phyloP scores from a whole-genome alignment of 768 basidiomycete species.

The Grammothele lineata region DNA sequence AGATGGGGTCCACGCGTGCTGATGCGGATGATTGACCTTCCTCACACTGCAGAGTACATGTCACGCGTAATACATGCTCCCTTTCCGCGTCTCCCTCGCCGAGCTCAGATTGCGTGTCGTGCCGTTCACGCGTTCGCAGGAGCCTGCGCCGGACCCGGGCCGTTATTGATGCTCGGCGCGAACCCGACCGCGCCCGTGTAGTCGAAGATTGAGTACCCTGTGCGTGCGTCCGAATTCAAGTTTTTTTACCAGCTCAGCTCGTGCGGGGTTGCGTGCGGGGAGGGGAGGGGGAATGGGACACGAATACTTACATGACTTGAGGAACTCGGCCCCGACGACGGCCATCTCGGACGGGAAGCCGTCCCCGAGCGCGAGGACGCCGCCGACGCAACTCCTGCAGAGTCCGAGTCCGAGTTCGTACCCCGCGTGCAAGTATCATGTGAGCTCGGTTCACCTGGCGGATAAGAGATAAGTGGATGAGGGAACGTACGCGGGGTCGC shows the following conservation, averaged over 20 bases:
- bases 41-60: no score
- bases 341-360: conserved; percentile 49
- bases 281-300: not conserved
- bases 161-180: conserved; percentile 48
- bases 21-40: no score
- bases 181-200: conserved; percentile 59
- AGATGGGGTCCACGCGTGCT: no score
- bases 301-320: conserved; percentile 56
- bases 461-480: no score
- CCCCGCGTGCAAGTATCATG: not conserved
- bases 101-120: no score
- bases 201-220: conserved; percentile 62
- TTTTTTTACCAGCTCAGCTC: no score
- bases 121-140: no score
- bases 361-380: conserved; percentile 42
- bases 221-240: not conserved
- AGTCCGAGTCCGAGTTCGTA: not conserved
- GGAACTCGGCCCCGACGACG: conserved; percentile 60
- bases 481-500: conserved; percentile 29
- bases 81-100: no score
- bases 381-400: conserved; percentile 51
- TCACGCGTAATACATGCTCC: no score
- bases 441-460: no score
- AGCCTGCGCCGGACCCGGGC: not conserved
- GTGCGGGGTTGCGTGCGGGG: not conserved